Percentiles rank a stretch among this genome's conserved stretches.
Evolutionary conservation across 129 eudicot species (phyloP).

Genomic region (Mikania micrantha): DNA sequence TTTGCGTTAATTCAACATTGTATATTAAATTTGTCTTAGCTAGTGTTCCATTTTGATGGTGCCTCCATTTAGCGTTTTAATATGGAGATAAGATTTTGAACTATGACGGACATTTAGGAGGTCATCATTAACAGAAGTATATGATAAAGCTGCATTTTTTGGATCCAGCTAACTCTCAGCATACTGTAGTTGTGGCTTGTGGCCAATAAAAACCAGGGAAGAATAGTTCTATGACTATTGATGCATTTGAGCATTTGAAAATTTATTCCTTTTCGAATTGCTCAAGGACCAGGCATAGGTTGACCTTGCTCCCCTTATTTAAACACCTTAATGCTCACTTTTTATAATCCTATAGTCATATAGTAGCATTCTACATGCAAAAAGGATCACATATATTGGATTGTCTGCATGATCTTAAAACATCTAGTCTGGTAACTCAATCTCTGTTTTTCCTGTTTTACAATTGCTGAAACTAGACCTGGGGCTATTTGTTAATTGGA

Average conservation of each 20-base stretch:
- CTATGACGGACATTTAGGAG: background rate
- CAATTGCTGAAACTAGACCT: background rate
- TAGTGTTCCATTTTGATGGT: background rate
- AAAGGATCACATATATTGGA: background rate
- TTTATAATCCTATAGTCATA: background rate
- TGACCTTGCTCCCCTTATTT: background rate
- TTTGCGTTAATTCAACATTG: background rate
- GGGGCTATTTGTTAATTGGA: background rate
- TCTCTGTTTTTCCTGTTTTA: background rate
- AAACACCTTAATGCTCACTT: background rate
- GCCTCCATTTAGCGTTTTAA: background rate
- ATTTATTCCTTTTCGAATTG: background rate
- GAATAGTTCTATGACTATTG: background rate
- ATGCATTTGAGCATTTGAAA: background rate
- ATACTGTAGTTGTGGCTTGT: background rate
- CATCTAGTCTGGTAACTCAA: background rate
- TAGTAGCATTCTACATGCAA: background rate
- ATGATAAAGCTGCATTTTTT: background rate
- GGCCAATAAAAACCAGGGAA: background rate
- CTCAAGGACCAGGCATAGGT: background rate
- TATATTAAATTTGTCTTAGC: background rate
- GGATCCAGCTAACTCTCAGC: background rate
- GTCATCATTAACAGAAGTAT: background rate
- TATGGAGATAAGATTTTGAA: background rate
- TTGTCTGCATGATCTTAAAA: background rate